A percentile compares a stretch with the other conserved stretches of the same genome.
Conservation (phyloP, 2,329 filamentous ascomycete species). For the Dothideomycetes sp. region DNA sequence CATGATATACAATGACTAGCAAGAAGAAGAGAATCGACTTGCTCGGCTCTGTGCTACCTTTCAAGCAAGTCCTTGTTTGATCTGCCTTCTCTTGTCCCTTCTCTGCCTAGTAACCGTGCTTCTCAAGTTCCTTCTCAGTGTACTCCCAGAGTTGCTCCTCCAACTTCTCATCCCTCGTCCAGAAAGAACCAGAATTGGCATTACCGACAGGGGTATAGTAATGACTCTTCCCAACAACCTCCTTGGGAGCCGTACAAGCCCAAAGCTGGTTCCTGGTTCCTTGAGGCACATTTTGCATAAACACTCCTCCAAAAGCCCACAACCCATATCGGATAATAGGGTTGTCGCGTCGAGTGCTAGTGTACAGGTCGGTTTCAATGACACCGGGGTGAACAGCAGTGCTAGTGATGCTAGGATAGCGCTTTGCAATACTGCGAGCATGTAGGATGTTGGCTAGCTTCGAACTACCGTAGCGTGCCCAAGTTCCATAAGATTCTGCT, state of each 20-base stretch:
- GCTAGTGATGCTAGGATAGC: constrained; percentile 37
- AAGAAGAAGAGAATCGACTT: too few relatives aligned
- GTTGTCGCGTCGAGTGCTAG: constrained; percentile 19
- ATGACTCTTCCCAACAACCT: constrained; percentile 31
- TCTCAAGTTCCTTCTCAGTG: constrained; percentile 21
- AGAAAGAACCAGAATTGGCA: constrained; percentile 17
- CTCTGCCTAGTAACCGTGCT: constrained; percentile 15
- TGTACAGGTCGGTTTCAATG: constrained; percentile 37
- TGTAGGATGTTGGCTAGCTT: constrained; percentile 45
- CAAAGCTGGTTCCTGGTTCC: constrained; percentile 37
- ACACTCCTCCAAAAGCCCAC: constrained; percentile 21
- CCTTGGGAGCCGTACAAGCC: constrained; percentile 29
- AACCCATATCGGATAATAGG: constrained; percentile 21
- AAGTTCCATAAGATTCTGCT: constrained; percentile 21
- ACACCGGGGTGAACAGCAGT: constrained; percentile 42
- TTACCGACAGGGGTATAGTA: constrained; percentile 37
- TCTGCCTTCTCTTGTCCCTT: too few relatives aligned
- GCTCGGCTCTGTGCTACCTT: too few relatives aligned
- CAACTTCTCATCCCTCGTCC: constrained; percentile 21
- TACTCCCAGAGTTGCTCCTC: constrained; percentile 31
- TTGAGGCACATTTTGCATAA: constrained; percentile 18
- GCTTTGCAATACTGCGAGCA: constrained; percentile 32
- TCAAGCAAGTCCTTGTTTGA: too few relatives aligned
- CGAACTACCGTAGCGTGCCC: constrained; percentile 38
- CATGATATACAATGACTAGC: too few relatives aligned